These are phyloP conservation scores for Ochetophila trinervis DNA, from an alignment of 306 rosid species.

Conservation along the genomic window DNA sequence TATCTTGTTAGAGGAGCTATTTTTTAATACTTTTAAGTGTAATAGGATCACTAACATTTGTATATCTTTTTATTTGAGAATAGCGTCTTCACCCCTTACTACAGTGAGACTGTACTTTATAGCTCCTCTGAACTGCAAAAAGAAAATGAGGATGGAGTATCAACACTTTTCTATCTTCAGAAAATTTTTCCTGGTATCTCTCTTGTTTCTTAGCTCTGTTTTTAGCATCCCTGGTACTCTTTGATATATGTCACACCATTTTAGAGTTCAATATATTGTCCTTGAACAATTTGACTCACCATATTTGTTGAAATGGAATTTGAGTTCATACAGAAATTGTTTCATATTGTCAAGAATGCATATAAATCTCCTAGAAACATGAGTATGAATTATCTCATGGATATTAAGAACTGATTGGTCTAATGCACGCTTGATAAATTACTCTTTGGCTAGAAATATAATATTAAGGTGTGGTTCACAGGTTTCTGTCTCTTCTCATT, in stretches of 20 bases:
- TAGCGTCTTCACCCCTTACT: conserved; percentile 98
- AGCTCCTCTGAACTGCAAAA: conserved; percentile 70
- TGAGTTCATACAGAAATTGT: too few species aligned
- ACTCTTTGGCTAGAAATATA: background rate
- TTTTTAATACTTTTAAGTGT: background rate
- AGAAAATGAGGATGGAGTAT: conserved; percentile 97
- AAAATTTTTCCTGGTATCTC: conserved; percentile 91
- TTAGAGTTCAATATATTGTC: too few species aligned
- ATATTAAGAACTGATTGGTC: too few species aligned
- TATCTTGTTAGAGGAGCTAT: conserved; percentile 12
- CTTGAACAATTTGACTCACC: too few species aligned
- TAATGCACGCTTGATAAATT: too few species aligned
- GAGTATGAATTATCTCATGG: too few species aligned
- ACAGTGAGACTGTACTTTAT: conserved; percentile 94
- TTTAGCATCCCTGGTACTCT: background rate
- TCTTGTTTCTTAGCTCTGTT: conserved; percentile 15
- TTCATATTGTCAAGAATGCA: too few species aligned
- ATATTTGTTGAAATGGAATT: too few species aligned
- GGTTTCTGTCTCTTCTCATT: background rate
- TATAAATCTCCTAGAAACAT: too few species aligned
- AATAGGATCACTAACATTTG: conserved; percentile 7
- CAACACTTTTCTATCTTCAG: conserved; percentile 88
- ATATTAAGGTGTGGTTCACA: background rate
- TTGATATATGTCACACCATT: background rate
- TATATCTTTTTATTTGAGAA: conserved; percentile 28